Evolutionary conservation across 2,329 filamentous ascomycete genomes (phyloP), one percentile per base, ranked within the genome.

Genomic region (Sporothrix brunneoviolacea): DNA sequence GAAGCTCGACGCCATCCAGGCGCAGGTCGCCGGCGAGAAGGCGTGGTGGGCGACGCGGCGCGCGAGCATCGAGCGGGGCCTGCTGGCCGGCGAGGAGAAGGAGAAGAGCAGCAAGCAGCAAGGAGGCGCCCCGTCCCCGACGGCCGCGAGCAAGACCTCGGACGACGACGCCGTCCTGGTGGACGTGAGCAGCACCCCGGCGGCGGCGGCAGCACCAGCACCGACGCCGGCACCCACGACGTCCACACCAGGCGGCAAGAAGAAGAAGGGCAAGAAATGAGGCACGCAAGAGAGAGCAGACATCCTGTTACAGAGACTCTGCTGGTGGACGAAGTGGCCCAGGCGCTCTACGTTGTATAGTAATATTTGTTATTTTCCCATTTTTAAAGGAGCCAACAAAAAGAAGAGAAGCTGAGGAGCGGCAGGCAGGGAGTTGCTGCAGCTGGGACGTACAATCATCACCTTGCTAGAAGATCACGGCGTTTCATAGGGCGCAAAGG

Each of bases 31-130:
- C 9, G 73, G 81, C 36, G 93, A 97, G 70, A 88, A 86, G 70
- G 77, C 84, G 62, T 95, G 90, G 89, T 98, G 93, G 93, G 88
- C 89, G 65, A 87, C 87, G 74, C 86, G 86, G 64, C 80, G 83
- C 60, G 77, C 80, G 40, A 77, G 76, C 55, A 90, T 94, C 58
- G 77, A 86, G 65, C 75, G 79, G 48, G 84, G 83, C 13, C 90
- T 93, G 61, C 84, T 94, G 79, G 88, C 86, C 68, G 90, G 96
- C 72, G 73, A 95, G 42, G 85, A 91, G 50, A 57, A 60, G 19
- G 27, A 24, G 9, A 35, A 10, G n/a, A n/a, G n/a, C n/a, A n/a
- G n/a, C n/a, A n/a, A n/a, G n/a, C n/a, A n/a, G n/a, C n/a, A n/a
- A n/a, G n/a, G n/a, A n/a, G 50, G n/a, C 12, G 35, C 44, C 10